Base-by-base conservation (phyloP, 352 stramenopile species). In the Phytophthora chlamydospora region DNA sequence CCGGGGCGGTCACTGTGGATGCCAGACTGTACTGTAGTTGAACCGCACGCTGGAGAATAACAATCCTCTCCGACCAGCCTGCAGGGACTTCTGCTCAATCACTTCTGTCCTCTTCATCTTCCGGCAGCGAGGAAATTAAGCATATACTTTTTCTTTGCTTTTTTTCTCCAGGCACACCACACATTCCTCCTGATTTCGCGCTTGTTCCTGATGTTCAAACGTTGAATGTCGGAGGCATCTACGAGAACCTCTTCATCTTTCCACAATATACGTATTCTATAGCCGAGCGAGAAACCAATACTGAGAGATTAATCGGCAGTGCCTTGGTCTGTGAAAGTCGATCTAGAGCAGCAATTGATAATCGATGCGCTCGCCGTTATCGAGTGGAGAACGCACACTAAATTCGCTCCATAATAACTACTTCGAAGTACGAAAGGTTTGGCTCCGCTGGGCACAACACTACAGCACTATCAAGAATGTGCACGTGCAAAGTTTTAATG, bases 201-300 rank as follows among this genome's bases (percentile, higher is more conserved):
- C n/a, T 56, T 56, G 24, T 13, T 40, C 49, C 27, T 62, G 38
- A 33, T 43, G 39, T 17, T 32, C 19, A 16, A 55, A 51, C 1
- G 50, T 8, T 5, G 48, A 60, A 16, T 55, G 57, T 31, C 33
- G 57, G 19, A 32, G 47, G 21, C 49, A 66, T 62, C 75, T 75
- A 83, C 45, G 71, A 64, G 3, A 84, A 64, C 45, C 83, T 88
- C 44, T 78, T 79, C 73, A 79, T 79, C 12, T 80, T 65, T 10
- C 67, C 71, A 32, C 73, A 85, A 27, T 79, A 59, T 16, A 79
- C 67, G 61, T 73, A 71, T 3, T 67, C 52, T 4, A 51, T 66
- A 2, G 57, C 44, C 1, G 72, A 72, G 11, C 80, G 43, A 84
- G 43, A 88, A 58, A 4, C 51, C 66, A 71, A 85, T 2, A 75